These are phyloP conservation scores for Astrephomene gubernaculifera DNA, from an alignment of 139 green algal genomes.

Conservation along the genomic window DNA sequence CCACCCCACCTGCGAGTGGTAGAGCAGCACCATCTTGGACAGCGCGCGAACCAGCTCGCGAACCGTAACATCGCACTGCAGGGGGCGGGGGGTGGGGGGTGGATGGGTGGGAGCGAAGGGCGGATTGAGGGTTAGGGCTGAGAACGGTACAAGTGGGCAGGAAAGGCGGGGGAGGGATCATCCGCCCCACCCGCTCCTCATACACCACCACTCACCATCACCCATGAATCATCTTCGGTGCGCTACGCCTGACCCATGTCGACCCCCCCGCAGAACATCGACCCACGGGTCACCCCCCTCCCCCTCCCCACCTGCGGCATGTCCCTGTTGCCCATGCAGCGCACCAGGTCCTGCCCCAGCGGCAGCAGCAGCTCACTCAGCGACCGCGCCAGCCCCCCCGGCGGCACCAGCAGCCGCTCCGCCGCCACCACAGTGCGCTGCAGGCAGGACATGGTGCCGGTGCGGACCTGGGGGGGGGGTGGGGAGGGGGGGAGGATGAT, in stretches of 20 bases:
- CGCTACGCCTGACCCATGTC: too few species aligned
- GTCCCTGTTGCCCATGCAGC: background rate
- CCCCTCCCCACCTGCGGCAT: conserved; percentile 43
- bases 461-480: conserved; percentile 51
- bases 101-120: too few species aligned
- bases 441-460: conserved; percentile 66
- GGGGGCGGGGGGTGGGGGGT: background rate
- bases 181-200: too few species aligned
- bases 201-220: too few species aligned
- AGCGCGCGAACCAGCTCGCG: conserved; percentile 65
- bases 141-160: too few species aligned
- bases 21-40: conserved; percentile 71
- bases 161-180: too few species aligned
- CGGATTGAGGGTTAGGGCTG: background rate
- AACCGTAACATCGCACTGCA: conserved; percentile 60
- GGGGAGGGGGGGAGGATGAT: too few species aligned
- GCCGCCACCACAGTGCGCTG: conserved; percentile 77
- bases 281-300: background rate
- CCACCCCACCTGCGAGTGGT: conserved; percentile 55
- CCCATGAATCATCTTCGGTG: too few species aligned
- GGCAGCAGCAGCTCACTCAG: conserved; percentile 63
- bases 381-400: conserved; percentile 61
- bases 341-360: conserved; percentile 38
- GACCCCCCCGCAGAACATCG: background rate
- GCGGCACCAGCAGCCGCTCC: conserved; percentile 71